Evolutionary conservation across 2,329 filamentous ascomycete genomes (phyloP), one percentile per base, ranked within the genome.

Genomic region (Dendryphion nanum): DNA sequence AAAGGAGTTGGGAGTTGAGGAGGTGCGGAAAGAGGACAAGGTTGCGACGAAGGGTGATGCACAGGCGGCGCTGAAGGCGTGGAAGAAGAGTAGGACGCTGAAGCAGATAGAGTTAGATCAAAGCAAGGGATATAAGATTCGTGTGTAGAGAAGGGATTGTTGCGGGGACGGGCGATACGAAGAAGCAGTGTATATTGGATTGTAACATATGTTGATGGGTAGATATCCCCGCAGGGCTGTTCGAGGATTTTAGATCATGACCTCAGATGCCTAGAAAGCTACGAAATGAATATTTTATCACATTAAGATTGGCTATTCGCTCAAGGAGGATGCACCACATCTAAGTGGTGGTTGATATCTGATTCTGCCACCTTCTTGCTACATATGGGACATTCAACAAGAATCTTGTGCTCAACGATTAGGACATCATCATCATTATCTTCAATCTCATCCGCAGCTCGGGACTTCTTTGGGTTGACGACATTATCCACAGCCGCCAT

Each of bases 371-470:
- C 33, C 1, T 24, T 37, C 4, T 41, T 15, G 23, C 48, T 52
- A 40, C 68, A 70, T 32, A 70, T 69, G 3, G 68, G 68, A 31
- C 68, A 71, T n/a, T 55, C 41, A 1, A 68, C 58, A 4, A 61
- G 38, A 2, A 49, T 16, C 16, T 46, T 58, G 38, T 59, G 50
- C 15, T 42, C 39, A 5, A 48, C 31, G 7, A 29, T 28, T 20
- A 42, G 14, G 6, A 46, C 23, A 4, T 42, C 18, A 16, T 42
- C 40, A 19, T 53, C 44, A 10, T 51, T 43, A 8, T 40, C 40
- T 10, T 35, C 33, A 10, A 13, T 17, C 4, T 37, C 47, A 18
- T 26, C 23, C 23, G 23, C n/a, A 26, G 10, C 23, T n/a, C 10
- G 23, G 23, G 23, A 26, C 23, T 26, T 10, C 23, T n/a, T 26